phyloP scores from a whole-genome alignment of 495 filamentous ascomycete species.

The Barbatosphaeria neglecta region DNA sequence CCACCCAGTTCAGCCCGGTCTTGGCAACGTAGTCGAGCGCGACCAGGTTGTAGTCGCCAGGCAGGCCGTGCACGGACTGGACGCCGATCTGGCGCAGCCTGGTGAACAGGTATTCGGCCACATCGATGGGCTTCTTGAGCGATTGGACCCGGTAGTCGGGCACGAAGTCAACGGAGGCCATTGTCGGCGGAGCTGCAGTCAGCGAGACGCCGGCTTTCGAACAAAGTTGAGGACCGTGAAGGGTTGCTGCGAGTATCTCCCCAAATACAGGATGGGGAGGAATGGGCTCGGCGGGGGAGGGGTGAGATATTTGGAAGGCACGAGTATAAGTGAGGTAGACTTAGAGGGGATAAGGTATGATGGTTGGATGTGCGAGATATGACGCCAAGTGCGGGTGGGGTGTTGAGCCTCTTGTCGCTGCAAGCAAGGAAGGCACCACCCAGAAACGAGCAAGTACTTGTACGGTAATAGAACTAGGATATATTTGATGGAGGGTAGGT shows the following conservation, averaged over 20 bases:
- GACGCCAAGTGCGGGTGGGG: not conserved
- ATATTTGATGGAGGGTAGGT: not conserved
- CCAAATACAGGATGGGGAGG: too few relatives aligned
- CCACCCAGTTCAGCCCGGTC: constrained; percentile 59
- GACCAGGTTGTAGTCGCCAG: constrained; percentile 69
- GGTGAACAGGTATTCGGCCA: constrained; percentile 56
- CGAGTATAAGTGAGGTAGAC: too few relatives aligned
- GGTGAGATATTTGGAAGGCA: too few relatives aligned
- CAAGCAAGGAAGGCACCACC: not conserved
- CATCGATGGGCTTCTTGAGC: constrained; percentile 33
- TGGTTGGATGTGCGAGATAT: not conserved
- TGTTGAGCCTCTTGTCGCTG: not conserved
- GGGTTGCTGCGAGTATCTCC: too few relatives aligned
- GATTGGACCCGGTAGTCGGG: constrained; percentile 21
- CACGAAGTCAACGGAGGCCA: constrained; percentile 4
- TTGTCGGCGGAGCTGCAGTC: too few relatives aligned
- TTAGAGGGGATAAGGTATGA: too few relatives aligned
- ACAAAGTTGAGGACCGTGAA: too few relatives aligned
- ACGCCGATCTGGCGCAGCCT: constrained; percentile 59
- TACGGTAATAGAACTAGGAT: too few relatives aligned
- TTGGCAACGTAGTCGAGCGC: constrained; percentile 56
- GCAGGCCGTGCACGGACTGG: constrained; percentile 54
- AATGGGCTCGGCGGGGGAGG: too few relatives aligned
- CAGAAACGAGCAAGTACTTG: too few relatives aligned
- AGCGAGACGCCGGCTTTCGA: too few relatives aligned